Evolutionary conservation across 495 filamentous ascomycete genomes (phyloP), one percentile per base, ranked within the genome.

Genomic region (Bacidia gigantensis): DNA sequence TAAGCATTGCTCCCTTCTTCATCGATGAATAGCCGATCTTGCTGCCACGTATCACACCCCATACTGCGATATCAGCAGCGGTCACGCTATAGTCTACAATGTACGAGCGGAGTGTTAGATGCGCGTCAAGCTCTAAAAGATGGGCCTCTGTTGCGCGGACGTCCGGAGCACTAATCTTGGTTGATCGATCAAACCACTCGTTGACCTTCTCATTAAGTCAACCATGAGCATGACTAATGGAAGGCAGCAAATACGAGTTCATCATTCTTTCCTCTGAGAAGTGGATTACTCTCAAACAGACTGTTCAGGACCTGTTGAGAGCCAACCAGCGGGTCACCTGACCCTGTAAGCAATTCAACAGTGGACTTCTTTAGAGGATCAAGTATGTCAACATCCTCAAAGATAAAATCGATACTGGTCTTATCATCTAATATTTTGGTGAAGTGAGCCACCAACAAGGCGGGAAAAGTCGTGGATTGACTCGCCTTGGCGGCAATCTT

Each of bases 21-120:
- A 95, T 72, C 59, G 85, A 84, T 14, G 83, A 80, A 55, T 81
- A 70, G 7, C 86, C 89, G 17, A 89, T 83, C n/a, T 84, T 79
- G 70, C 95, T 96, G 57, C 80, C 84, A 46, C 86, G 81, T 50
- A 98, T 74, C 10, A 85, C 84, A 58, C 81, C 76, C 87, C 88
- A 98, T 43, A 95, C 71, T 55, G 82, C 80, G 53, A 81, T 76
- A 66, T 98, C 92, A 50, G 86, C 71, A 18, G 85, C 78, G 38
- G 84, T 83, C 43, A 94, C 72, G 2, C 71, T 70, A 70, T 95
- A 90, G 51, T 88, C 89, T 26, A 86, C 80, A 54, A 96, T 72
- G 65, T 90, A 88, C 1, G 87, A 86, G 55, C 92, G 83, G 14
- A 96, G 79, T 12, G 81, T 81, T 41, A 98, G 75, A 65, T 95